These are phyloP conservation scores for Ogataea trehaloabstinens DNA, from an alignment of 805 yeast species.

Conservation along the genomic window DNA sequence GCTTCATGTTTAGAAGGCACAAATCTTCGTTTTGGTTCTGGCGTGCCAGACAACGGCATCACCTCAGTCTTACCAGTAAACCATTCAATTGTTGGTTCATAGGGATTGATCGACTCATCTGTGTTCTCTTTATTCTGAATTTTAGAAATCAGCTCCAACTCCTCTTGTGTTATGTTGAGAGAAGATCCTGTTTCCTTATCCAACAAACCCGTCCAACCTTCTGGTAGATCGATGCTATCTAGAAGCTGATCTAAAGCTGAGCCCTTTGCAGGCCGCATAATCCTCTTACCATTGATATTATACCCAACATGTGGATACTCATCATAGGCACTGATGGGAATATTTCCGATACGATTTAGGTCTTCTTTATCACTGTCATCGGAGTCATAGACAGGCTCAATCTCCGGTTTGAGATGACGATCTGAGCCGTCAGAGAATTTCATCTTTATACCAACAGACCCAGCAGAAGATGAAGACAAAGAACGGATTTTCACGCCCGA, in stretches of 20 bases:
- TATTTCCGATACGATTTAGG: constrained; percentile 86
- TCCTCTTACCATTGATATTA: constrained; percentile 94
- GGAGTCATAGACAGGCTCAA: constrained; percentile 90
- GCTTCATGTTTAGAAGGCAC: constrained; percentile 98
- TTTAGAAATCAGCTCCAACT: constrained; percentile 81
- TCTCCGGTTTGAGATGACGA: constrained; percentile 82
- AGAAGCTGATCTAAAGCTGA: constrained; percentile 88
- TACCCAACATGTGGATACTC: constrained; percentile 97
- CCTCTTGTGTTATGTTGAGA: constrained; percentile 81
- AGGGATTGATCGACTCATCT: constrained; percentile 77
- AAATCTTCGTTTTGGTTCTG: constrained; percentile 96
- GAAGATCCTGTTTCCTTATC: constrained; percentile 86
- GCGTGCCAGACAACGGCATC: constrained; percentile 90
- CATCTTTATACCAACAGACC: constrained; percentile 37
- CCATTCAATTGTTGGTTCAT: constrained; percentile 95
- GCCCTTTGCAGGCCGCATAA: constrained; percentile 98
- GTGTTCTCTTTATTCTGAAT: constrained; percentile 84
- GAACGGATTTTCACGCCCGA: constrained; percentile 54
- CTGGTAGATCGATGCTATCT: constrained; percentile 91
- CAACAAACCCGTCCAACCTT: constrained; percentile 97
- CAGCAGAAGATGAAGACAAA: constrained; percentile 38
- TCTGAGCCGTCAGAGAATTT: constrained; percentile 75
- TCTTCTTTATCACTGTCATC: constrained; percentile 88
- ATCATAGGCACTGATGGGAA: constrained; percentile 91
- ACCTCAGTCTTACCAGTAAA: constrained; percentile 79